Percentiles rank a stretch among this genome's conserved stretches.
phyloP scores from a whole-genome alignment of 1,139 yeast genomes.

The Taphrina pruni region DNA sequence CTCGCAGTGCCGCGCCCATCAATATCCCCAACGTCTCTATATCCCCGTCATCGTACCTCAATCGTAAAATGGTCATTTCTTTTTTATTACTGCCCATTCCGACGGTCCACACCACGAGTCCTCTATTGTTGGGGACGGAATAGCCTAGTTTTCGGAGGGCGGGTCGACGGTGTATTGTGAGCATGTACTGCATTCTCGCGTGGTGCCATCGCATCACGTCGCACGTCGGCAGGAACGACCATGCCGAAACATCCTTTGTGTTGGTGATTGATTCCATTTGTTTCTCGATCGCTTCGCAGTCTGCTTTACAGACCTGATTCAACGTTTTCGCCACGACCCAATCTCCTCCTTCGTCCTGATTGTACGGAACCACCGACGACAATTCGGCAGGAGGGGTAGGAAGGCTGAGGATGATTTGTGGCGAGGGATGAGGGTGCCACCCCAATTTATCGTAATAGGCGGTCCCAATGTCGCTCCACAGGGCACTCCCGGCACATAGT shows the following conservation, averaged over 20 bases:
- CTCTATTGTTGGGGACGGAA: background rate
- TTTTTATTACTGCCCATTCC: background rate
- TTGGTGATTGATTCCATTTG: no score
- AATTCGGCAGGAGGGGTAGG: background rate
- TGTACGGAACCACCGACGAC: background rate
- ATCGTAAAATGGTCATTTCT: background rate
- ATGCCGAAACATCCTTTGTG: background rate
- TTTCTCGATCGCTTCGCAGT: background rate
- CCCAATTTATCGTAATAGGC: conserved; percentile 2
- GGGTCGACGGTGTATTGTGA: background rate
- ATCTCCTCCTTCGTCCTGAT: background rate
- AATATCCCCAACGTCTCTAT: background rate
- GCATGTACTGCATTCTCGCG: conserved; percentile 14
- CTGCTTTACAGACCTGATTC: background rate
- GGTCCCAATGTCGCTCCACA: conserved; percentile 20
- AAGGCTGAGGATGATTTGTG: background rate
- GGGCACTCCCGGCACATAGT: background rate
- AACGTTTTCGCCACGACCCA: background rate
- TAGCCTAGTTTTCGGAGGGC: conserved; percentile 7
- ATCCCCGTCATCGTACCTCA: background rate
- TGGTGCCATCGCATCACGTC: conserved; percentile 24
- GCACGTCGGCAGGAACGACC: conserved; percentile 22
- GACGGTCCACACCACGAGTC: conserved; percentile 13
- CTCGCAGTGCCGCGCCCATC: background rate
- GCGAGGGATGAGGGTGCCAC: conserved; percentile 10